Evolutionary conservation across 139 green algal species (phyloP).

Genomic region (Pseudopediastrum boryanum): DNA sequence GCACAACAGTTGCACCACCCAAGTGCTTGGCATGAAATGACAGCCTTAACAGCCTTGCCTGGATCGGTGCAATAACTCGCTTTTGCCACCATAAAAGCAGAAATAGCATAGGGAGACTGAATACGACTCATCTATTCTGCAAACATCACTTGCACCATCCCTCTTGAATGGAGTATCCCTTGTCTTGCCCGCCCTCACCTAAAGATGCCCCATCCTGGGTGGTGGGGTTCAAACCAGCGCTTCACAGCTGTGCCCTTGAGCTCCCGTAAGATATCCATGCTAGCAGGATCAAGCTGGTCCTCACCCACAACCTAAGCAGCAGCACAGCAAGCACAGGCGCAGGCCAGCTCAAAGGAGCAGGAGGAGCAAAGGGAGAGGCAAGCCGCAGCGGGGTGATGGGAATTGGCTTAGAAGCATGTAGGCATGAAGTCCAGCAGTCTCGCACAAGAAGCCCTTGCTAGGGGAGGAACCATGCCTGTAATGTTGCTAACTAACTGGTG

Average conservation of each 20-base stretch:
- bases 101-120: too few relatives aligned
- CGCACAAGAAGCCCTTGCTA: background rate
- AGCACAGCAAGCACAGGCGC: background rate
- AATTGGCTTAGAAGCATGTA: background rate
- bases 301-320: conserved; percentile 58
- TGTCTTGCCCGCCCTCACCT: too few relatives aligned
- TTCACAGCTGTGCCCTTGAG: conserved; percentile 53
- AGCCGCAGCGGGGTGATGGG: background rate
- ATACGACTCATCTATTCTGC: too few relatives aligned
- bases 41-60: too few relatives aligned
- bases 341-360: background rate
- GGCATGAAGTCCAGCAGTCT: background rate
- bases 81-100: too few relatives aligned
- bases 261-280: conserved; percentile 61
- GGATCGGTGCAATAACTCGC: too few relatives aligned
- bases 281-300: conserved; percentile 44
- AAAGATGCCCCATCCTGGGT: conserved; percentile 64
- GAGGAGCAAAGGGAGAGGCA: background rate
- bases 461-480: background rate
- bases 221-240: conserved; percentile 62
- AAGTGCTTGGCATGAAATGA: too few relatives aligned
- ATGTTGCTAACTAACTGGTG: too few relatives aligned
- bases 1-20: too few relatives aligned
- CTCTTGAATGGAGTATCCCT: too few relatives aligned
- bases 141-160: too few relatives aligned